Evolutionary conservation across 805 yeast species (phyloP), one percentile per base, ranked within the genome.

Genomic region (Brettanomyces sp.): DNA sequence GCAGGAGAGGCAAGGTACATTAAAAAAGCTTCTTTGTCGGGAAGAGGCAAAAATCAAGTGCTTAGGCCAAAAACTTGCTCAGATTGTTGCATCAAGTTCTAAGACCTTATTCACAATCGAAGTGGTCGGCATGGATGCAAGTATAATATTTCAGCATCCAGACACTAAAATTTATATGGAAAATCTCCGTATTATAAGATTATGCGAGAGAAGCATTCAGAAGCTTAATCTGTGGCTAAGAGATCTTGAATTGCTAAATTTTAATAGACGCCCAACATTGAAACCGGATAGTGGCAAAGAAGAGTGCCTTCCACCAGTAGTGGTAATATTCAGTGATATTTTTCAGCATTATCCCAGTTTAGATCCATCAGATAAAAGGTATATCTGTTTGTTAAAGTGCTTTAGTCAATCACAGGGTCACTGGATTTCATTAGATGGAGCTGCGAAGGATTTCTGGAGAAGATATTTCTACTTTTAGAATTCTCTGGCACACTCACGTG

Each of bases 261-360:
- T 13, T 25, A 39, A 44, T 25, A 46, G 50, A 24, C 50, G 55
- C 8, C 45, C 41, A 5, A 36, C 41, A 37, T 36, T 50, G 38
- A 39, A 22, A 11, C 47, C 2, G n/a, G 45, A 9, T 42, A 42
- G 32, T 43, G 52, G 3, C 30, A 44, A 3, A 24, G 25, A 50
- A 23, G 42, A 39, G 14, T 23, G 22, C 5, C 48, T 57, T 33
- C 56, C 59, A 0, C 56, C 58, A 5, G 48, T 49, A 9, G 51
- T 51, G 22, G 58, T 58, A 3, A 43, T 50, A 23, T 56, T 68
- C 44, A 58, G 72, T 41, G 61, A 60, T 4, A 47, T 61, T 42
- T 68, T 71, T 40, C 56, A 51, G 52, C 56, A 51, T 34, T 67
- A 68, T 32, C 58, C 51, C 43, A 51, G 49, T n/a, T 22, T 41